phyloP scores from a whole-genome alignment of 2,329 filamentous ascomycete genomes.

The Nannizziopsis arthrosporioides region DNA sequence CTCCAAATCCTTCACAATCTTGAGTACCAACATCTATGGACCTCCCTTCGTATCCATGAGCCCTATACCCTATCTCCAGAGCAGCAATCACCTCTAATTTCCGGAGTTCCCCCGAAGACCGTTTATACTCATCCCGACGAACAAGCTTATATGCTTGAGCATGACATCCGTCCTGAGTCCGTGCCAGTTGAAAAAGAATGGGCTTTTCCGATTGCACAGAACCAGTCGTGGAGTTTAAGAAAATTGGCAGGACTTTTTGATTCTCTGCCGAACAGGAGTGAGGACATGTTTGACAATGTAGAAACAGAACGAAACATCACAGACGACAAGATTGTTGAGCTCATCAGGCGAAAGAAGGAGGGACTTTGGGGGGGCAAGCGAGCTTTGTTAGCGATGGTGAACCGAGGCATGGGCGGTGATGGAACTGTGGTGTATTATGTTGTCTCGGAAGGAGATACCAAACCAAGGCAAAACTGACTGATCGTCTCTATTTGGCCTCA shows the following conservation, averaged over 20 bases:
- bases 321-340: slow-evolving; percentile 23
- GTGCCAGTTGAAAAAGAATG: slow-evolving; percentile 44
- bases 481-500: neutral
- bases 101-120: slow-evolving; percentile 49
- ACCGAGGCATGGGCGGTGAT: slow-evolving; percentile 41
- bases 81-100: slow-evolving; percentile 42
- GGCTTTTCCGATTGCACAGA: slow-evolving; percentile 47
- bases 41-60: slow-evolving; percentile 43
- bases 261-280: slow-evolving; percentile 30
- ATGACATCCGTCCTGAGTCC: slow-evolving; percentile 37
- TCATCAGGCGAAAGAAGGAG: slow-evolving; percentile 22
- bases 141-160: slow-evolving; percentile 48
- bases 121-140: slow-evolving; percentile 55
- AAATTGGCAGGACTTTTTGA: slow-evolving; percentile 48
- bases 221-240: slow-evolving; percentile 49
- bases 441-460: slow-evolving; percentile 52
- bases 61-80: slow-evolving; percentile 20
- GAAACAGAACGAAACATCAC: slow-evolving; percentile 19
- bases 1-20: slow-evolving; percentile 53
- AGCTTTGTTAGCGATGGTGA: slow-evolving; percentile 46
- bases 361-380: slow-evolving; percentile 41
- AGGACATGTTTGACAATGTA: slow-evolving; percentile 13
- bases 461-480: slow-evolving; percentile 51
- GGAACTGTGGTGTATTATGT: slow-evolving; percentile 56
- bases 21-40: slow-evolving; percentile 52